Evolutionary conservation across 2,329 filamentous ascomycete species (phyloP), one percentile per base, ranked within the genome.

Genomic region (Neocatenulostroma microsporum): DNA sequence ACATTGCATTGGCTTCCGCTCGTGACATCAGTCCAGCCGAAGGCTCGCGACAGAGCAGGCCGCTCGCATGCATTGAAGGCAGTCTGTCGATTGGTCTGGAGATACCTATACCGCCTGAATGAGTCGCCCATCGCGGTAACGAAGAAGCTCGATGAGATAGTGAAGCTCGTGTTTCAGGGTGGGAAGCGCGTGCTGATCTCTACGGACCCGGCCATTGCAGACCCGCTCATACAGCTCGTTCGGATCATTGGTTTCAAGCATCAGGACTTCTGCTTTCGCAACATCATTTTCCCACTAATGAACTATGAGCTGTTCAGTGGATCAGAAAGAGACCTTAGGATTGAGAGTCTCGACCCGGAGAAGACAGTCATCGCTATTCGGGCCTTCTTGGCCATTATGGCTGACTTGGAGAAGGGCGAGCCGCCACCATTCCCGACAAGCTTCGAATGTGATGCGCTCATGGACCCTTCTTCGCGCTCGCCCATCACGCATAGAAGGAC

Each of bases 301-400:
- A 94, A 94, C 56, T 86, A 87, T 1, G 89, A 95, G 35, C 68
- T 87, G n/a, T 91, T 95, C 56, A 71, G 75, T 19, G 47, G 48
- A 2, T 42, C 51, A 4, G 56, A 57, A 20, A 84, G 80, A 51
- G 84, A 94, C 30, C 66, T 91, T 27, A 87, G 78, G 55, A 83
- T 95, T 19, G 91, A 96, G 55, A 85, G 93, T 54, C 73, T 98
- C 44, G 91, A 98, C 44, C 91, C 93, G 0, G 93, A 98, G 56
- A 82, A 85, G 51, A 94, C 95, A 65, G 89, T 96, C n/a, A 84
- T 98, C 49, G 91, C 88, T 3, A 98, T 98, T 45, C 78, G 87
- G 45, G 84, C 91, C 3, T 98, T 96, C 57, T 70, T 98, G 19
- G 84, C 83, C 21, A 86, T 96, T 48, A 89, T 98, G 77, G 76